Percentiles rank a stretch among this genome's conserved stretches.
Evolutionary conservation across 2,329 filamentous ascomycete genomes (phyloP).

Genomic region (Xylaria sp.): DNA sequence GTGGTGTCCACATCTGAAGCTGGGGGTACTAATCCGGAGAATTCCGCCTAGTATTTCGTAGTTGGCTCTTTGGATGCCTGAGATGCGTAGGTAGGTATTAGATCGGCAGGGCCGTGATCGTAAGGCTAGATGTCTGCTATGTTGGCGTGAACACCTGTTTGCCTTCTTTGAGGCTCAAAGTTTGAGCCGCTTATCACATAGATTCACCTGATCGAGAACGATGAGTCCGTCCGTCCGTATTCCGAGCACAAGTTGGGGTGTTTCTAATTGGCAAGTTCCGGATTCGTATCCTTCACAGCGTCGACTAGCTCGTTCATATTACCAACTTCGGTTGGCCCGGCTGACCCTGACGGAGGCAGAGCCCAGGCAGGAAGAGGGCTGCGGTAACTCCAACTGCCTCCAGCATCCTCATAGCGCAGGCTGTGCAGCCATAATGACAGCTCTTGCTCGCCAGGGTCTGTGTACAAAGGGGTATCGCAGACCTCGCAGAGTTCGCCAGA

Average conservation of each 20-base stretch:
- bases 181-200: neutral
- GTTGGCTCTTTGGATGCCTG: neutral
- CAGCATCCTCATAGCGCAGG: constrained; percentile 77
- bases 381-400: constrained; percentile 80
- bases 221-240: neutral
- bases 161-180: neutral
- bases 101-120: neutral
- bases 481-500: constrained; percentile 75
- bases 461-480: constrained; percentile 86
- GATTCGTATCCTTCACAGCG: constrained; percentile 45
- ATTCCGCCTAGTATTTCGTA: neutral
- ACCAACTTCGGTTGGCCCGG: constrained; percentile 65
- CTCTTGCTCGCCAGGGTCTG: constrained; percentile 85
- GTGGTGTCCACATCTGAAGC: neutral
- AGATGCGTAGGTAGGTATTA: neutral
- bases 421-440: constrained; percentile 92
- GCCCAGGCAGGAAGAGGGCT: constrained; percentile 85
- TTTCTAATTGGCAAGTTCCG: constrained; percentile 30
- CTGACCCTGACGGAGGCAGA: constrained; percentile 66
- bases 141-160: neutral
- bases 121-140: neutral
- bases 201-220: neutral
- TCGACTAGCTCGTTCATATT: constrained; percentile 54
- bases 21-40: neutral
- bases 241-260: constrained; percentile 21